Base-by-base conservation (phyloP, 768 basidiomycete species). In the Candolleomyces aberdarensis region DNA sequence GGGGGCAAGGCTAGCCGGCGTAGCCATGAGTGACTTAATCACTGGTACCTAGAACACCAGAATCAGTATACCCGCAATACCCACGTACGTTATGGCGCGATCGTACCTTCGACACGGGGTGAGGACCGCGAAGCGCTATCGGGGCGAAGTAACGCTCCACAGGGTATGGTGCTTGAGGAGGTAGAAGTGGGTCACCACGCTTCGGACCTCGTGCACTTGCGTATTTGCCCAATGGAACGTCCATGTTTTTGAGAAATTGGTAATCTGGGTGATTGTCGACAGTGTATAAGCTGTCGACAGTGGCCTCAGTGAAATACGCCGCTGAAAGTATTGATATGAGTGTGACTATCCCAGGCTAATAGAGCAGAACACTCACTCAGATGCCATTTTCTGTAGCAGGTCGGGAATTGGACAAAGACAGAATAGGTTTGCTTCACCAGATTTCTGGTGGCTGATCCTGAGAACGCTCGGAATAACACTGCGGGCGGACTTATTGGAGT, bases 371-470 rank as follows among this genome's bases (percentile, higher is more conserved):
- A 69, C 87, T 56, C 70, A 91, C 90, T 91, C 36, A 92, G 78
- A 65, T 92, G 90, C 90, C 90, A 92, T 66, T 92, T 92, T 63
- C 86, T 80, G 60, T 82, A 81, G n/a, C 88, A 89, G 58, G 77
- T 73, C 19, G 80, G 66, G 2, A 84, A 86, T n/a, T 87, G 80
- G 41, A 91, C 87, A 65, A 80, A 89, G 31, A 89, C 89, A 8
- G 89, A 91, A 69, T 90, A 92, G 0, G 90, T 92, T 70, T 92
- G 90, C 67, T 92, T 92, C 60, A 89, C 80, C 31, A 92, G 79
- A 53, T 81, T 74, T 50, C 80, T 77, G 20, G 66, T 66, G 31
- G 67, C 46, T 29, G 55, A 61, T 29, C 62, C 54, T 36, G 62
- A 62, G n/a, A 61, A 62, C 15, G 52, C 55, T 13, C 59, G 48